Base-by-base conservation (phyloP, 2,329 filamentous ascomycete species). In the Trichoderma harzianum region DNA sequence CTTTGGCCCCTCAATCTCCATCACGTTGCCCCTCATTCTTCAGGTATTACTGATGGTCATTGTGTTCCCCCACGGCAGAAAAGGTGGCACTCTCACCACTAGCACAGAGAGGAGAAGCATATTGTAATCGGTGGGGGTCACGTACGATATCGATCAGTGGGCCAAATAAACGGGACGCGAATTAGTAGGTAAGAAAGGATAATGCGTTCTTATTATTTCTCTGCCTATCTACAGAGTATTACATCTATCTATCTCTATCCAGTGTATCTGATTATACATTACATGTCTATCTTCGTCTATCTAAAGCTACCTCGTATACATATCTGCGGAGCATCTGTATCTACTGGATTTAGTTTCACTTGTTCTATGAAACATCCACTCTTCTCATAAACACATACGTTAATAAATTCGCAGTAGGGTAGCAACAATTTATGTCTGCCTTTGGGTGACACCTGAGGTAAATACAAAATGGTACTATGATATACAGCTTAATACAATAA, bases 1-100 rank as follows among this genome's bases (percentile, higher is more conserved):
- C 32, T 34, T 55, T 18, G 16, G 64, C 64, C 64, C 64, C 64
- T 67, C 64, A 51, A 51, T 51, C 43, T 21, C 5, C 43, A 67
- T 39, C 66, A 69, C 21, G n/a, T 26, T 69, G 66, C 66, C 66
- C 66, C 66, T 69, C 66, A 69, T 68, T 68, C 34, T 47, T 43
- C 65, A 24, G 58, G 7, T 28, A 36, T 30, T 62, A 24, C 32
- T 47, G 32, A 39, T 26, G 16, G 36, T 32, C 18, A 69, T n/a
- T 32, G 11, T 32, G 55, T 39, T 61, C 36, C 66, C 66, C 66
- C 66, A 69, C 66, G 53, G 26, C 18, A 16, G 7, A 34, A 28
- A 58, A 47, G 47, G 65, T 58, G 65, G 65, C 51, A 43, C 32
- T 68, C 28, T 47, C 53, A 32, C 34, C 26, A 43, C 47, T 66